Base-by-base conservation (phyloP, 257 asterid genomes). In the Leonotis leonurus region DNA sequence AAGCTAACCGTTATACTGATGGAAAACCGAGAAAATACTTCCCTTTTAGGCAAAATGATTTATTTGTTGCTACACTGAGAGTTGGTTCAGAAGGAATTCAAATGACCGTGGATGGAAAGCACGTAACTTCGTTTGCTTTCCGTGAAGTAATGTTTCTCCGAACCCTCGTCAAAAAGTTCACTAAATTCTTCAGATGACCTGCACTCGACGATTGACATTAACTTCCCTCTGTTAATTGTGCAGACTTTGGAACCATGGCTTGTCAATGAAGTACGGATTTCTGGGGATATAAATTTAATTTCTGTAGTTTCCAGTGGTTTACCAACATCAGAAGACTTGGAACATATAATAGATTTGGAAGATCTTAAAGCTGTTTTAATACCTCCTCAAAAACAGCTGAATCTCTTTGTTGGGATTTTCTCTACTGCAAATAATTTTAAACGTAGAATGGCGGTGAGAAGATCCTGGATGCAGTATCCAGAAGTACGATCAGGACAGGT, bases 211-310 rank as follows among this genome's bases (percentile, higher is more conserved):
- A 68, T 41, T 7, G 43, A 54, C 13, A 33, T n/a, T n/a, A 29
- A 26, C 25, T 33, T 57, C 17, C 54, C 3, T 64, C 11, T 53
- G 29, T 57, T 46, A 17, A 44, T 59, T 71, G 56, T 77, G 76
- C 80, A 89, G 99, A 78, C 92, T 64, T 75, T 93, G 83, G 99
- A 93, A 79, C 94, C 99, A 46, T 93, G 97, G 97, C 90, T 89
- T 64, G 90, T 90, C 26, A 87, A 87, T 59, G 92, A 89, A 80
- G 85, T 87, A 67, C 79, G 88, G 75, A 84, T 93, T 64, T 78
- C 95, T 4, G 97, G 99, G 67, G 96, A 93, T 49, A 67, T 89
- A 62, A 82, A 83, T 43, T 70, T 89, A 75, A 71, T 87, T 50
- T 93, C 99, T 32, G 86, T 84, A 56, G 96, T 93, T 14, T 87